These are phyloP conservation scores for Saccharomyces hybrid DNA, from an alignment of 1,139 yeast species.

Conservation along the genomic window DNA sequence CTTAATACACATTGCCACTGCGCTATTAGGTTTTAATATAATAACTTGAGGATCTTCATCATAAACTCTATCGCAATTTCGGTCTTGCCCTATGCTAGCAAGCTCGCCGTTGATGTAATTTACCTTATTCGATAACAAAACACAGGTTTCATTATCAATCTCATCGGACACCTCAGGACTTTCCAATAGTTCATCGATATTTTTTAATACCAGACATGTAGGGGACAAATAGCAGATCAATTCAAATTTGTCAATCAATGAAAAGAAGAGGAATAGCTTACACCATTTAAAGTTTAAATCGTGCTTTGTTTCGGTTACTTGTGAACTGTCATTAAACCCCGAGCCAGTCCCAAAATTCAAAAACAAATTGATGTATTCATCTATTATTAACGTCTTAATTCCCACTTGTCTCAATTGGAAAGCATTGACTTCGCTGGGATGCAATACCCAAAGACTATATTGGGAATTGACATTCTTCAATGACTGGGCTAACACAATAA, in stretches of 20 bases:
- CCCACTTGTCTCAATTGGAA: conserved; percentile 6
- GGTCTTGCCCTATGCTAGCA: not conserved
- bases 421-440: conserved; percentile 13
- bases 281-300: conserved; percentile 11
- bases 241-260: conserved; percentile 19
- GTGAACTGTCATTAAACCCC: not conserved
- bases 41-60: conserved; percentile 19
- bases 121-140: conserved; percentile 14
- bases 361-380: conserved; percentile 5
- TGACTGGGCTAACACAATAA: conserved; percentile 24
- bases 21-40: conserved; percentile 26
- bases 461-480: conserved; percentile 20
- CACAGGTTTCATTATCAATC: conserved; percentile 27
- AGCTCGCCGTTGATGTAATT: not conserved
- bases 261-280: conserved; percentile 19
- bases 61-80: not conserved
- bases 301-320: not conserved
- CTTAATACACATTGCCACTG: conserved; percentile 29
- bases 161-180: conserved; percentile 20
- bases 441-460: conserved; percentile 22
- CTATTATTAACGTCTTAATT: conserved; percentile 12
- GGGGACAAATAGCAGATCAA: conserved; percentile 30
- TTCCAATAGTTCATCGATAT: conserved; percentile 27
- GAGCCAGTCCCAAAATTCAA: not conserved
- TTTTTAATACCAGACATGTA: conserved; percentile 22